Base-by-base conservation (phyloP, 805 yeast genomes). In the Metschnikowia cerradonensis region DNA sequence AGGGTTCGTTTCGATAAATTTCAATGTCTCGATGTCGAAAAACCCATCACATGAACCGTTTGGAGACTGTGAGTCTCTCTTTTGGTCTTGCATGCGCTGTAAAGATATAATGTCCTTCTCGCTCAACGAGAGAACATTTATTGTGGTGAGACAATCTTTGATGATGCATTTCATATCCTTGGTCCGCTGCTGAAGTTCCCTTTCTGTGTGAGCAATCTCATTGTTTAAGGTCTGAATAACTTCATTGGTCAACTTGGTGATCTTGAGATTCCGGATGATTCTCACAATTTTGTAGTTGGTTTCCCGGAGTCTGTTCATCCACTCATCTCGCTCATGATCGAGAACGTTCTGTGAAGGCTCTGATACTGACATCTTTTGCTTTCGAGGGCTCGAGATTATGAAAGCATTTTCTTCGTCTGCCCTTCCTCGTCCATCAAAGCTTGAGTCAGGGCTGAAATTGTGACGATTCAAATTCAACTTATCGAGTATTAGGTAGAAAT, bases 11-110 rank as follows among this genome's bases (percentile, higher is more conserved):
- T 60, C 63, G 4, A 74, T 72, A 43, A 72, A 67, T 30, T 53
- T 59, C 34, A 74, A 57, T 0, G 77, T 73, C 38, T 72, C 78
- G 2, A 58, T 50, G 48, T 72, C 78, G 47, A 74, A 63, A 38
- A 61, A 66, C 7, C 69, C 70, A 22, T 68, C 73, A n/a, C 51
- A 52, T 49, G 40, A 55, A 54, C 32, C 52, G 55, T 36, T 58
- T 48, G 17, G 41, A 44, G 4, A 50, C 10, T 34, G 37, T 7
- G 34, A 7, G 47, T 34, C 35, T 43, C 41, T 41, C 40, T 17
- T 30, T 48, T 33, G 44, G 6, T 60, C 63, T 40, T 55, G 62
- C 45, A 63, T 64, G 41, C 61, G 63, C 53, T 73, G 78, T 5
- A 73, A 54, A 13, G 62, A 61, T 0, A 65, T 52, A 4, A 74